phyloP scores from a whole-genome alignment of 2,329 filamentous ascomycete genomes.

The Lasiodiplodia sp. region DNA sequence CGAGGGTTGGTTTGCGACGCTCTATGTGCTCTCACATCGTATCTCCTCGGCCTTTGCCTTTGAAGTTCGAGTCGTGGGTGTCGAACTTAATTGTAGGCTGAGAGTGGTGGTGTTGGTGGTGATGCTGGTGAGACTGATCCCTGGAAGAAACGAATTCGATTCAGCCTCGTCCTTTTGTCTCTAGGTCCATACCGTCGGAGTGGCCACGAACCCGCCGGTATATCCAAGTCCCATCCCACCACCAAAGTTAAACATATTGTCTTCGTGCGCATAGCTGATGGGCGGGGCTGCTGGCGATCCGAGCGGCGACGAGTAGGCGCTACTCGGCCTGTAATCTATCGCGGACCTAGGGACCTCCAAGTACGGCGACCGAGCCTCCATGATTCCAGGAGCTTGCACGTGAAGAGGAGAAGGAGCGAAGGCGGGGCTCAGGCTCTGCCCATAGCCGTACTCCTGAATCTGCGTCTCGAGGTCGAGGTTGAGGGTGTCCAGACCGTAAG shows the following conservation, averaged over 20 bases:
- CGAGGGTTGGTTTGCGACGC: conserved; percentile 4
- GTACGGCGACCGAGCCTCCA: conserved; percentile 50
- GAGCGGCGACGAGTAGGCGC: conserved; percentile 47
- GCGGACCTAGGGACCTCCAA: conserved; percentile 54
- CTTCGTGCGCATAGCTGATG: conserved; percentile 47
- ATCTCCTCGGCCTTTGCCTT: conserved; percentile 28
- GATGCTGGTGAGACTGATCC: conserved; percentile 38
- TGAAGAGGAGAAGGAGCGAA: conserved; percentile 57
- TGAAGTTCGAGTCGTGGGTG: conserved; percentile 26
- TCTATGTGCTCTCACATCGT: conserved; percentile 23
- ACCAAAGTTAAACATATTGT: conserved; percentile 50
- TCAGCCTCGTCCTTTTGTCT: conserved; percentile 43
- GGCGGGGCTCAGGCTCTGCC: conserved; percentile 57
- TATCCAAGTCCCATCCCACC: conserved; percentile 46
- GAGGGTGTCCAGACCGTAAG: conserved; percentile 48
- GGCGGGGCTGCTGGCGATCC: conserved; percentile 45
- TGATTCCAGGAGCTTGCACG: conserved; percentile 45
- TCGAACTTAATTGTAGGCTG: conserved; percentile 24
- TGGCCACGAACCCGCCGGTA: conserved; percentile 53
- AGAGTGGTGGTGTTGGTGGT: conserved; percentile 27
- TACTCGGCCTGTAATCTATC: conserved; percentile 41
- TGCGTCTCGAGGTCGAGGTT: conserved; percentile 50
- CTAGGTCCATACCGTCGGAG: conserved; percentile 52
- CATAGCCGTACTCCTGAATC: conserved; percentile 50
- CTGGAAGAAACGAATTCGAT: conserved; percentile 46